A percentile compares a stretch with the other conserved stretches of the same genome.
Evolutionary conservation across 1,139 yeast genomes (phyloP).

Genomic region (Geotrichum armillariae): DNA sequence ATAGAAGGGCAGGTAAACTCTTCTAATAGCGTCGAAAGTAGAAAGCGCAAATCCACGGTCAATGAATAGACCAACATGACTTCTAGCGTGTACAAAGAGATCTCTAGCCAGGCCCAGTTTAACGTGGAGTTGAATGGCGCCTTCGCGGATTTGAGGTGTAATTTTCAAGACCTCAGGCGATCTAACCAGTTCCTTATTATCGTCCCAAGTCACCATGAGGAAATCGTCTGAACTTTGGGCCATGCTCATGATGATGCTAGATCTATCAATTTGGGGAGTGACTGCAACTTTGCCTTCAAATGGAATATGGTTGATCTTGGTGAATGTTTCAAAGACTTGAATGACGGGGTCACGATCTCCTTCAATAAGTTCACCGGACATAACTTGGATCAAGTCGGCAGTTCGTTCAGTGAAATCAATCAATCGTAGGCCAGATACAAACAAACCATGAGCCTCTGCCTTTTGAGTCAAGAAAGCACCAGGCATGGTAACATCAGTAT

Average conservation of each 20-base stretch:
- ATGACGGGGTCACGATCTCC: constrained; percentile 50
- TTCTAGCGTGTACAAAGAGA: constrained; percentile 14
- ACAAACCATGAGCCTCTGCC: constrained; percentile 34
- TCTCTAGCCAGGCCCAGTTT: constrained; percentile 21
- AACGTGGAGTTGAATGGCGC: constrained; percentile 17
- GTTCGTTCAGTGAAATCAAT: constrained; percentile 65
- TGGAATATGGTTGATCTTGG: constrained; percentile 51
- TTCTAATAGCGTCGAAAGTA: constrained; percentile 10
- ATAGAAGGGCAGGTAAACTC: constrained; percentile 19
- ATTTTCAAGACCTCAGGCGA: constrained; percentile 14
- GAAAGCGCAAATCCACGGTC: constrained; percentile 23
- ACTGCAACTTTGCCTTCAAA: constrained; percentile 55
- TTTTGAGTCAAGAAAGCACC: constrained; percentile 26
- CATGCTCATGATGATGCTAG: constrained; percentile 30
- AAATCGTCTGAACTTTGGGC: constrained; percentile 23
- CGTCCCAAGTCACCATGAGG: constrained; percentile 27
- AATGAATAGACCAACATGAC: constrained; percentile 21
- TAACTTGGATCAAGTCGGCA: constrained; percentile 66
- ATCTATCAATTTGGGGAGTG: constrained; percentile 46
- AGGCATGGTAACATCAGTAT: constrained; percentile 26
- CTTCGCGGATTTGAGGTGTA: constrained; percentile 18
- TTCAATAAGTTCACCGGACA: constrained; percentile 40
- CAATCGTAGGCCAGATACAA: constrained; percentile 56
- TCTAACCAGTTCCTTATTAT: constrained; percentile 16
- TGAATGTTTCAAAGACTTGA: constrained; percentile 54